A percentile compares a stretch with the other conserved stretches of the same genome.
Evolutionary conservation across 2,329 filamentous ascomycete species (phyloP).

Genomic region (Calonectria ilicicola): DNA sequence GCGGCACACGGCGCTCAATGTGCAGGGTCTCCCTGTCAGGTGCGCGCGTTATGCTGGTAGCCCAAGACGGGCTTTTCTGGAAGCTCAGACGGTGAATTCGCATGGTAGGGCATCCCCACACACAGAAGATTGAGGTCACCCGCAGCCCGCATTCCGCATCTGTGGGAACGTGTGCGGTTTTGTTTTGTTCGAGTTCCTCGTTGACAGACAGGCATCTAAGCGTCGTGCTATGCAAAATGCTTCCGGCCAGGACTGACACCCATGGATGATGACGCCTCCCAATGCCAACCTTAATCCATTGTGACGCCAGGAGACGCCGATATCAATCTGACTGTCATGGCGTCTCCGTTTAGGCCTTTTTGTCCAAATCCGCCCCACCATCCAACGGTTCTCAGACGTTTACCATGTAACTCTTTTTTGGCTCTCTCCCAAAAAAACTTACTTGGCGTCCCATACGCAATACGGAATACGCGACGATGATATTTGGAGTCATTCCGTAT

Average conservation of each 20-base stretch:
- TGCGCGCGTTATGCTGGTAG: constrained; percentile 11
- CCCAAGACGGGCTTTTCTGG: constrained; percentile 9
- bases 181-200: constrained; percentile 7
- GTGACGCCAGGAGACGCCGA: background rate
- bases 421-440: background rate
- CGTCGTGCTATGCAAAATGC: background rate
- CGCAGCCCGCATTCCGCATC: background rate
- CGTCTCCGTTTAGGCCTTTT: background rate
- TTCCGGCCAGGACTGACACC: background rate
- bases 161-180: constrained; percentile 6
- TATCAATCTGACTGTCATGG: background rate
- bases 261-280: background rate
- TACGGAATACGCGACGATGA: background rate
- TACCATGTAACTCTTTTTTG: background rate
- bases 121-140: constrained; percentile 5
- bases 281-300: constrained; percentile 3
- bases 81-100: background rate
- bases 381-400: background rate
- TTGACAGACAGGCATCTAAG: background rate
- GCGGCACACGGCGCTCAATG: constrained; percentile 19
- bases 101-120: constrained; percentile 19
- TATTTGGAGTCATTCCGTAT: constrained; percentile 1
- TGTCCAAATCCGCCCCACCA: background rate
- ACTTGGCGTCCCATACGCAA: background rate
- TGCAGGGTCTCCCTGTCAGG: constrained; percentile 10